These are phyloP conservation scores for Fimicolochytrium jonesii DNA, from an alignment of 192 early-diverging fungal species.

Conservation along the genomic window DNA sequence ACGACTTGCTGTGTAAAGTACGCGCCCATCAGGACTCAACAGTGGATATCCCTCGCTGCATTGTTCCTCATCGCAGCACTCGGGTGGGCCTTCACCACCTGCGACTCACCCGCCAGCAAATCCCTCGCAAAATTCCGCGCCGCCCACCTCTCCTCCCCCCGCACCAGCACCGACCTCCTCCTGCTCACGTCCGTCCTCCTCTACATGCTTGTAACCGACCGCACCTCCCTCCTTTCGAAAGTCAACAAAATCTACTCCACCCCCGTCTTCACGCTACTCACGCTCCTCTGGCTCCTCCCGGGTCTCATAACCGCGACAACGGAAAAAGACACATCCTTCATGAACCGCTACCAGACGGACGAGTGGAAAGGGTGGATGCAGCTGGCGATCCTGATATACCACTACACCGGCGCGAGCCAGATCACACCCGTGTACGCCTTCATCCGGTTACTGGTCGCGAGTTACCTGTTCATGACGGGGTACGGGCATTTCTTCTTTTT, in stretches of 20 bases:
- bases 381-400: slow-evolving; percentile 64
- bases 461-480: slow-evolving; percentile 79
- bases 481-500: slow-evolving; percentile 76
- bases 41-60: too few species aligned
- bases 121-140: too few species aligned
- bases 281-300: slow-evolving; percentile 29
- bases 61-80: too few species aligned
- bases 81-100: too few species aligned
- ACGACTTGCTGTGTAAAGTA: slow-evolving; percentile 62
- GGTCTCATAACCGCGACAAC: slow-evolving; percentile 44
- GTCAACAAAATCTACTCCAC: slow-evolving; percentile 55
- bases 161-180: slow-evolving; percentile 52
- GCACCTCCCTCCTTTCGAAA: slow-evolving; percentile 65
- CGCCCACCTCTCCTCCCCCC: too few species aligned
- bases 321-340: slow-evolving; percentile 51
- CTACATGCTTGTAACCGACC: slow-evolving; percentile 64
- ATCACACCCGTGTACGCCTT: slow-evolving; percentile 64
- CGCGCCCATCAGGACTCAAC: slow-evolving; percentile 38
- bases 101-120: too few species aligned
- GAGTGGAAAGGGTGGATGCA: slow-evolving; percentile 93
- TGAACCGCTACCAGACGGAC: slow-evolving; percentile 75
- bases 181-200: slow-evolving; percentile 48
- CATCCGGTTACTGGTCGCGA: slow-evolving; percentile 68
- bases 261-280: slow-evolving; percentile 45
- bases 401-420: slow-evolving; percentile 63